Evolutionary conservation across 169 alveolate genomes (phyloP), one percentile per base, ranked within the genome.

Genomic region (Perkinsus chesapeaki): DNA sequence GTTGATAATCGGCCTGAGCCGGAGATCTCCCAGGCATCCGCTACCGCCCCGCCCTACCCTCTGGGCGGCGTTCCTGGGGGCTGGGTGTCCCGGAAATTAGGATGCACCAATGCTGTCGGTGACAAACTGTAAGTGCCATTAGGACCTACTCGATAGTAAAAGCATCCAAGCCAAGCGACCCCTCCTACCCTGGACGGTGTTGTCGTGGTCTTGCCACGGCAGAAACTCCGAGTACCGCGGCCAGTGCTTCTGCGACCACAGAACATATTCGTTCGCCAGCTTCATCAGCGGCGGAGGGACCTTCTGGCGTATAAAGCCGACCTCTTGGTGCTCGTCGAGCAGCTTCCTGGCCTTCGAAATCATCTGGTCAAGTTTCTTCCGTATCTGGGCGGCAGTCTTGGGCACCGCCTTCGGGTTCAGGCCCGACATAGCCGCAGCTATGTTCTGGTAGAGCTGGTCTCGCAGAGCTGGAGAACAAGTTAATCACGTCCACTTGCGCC

Each of bases 311-410:
- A 60, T 60, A 23, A 60, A 60, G 82, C 82, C 82, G 82, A 60
- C 82, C 82, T 60, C 82, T 23, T 60, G 82, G 82, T 60, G 82
- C 82, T 60, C 82, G 82, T 60, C 82, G 37, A 60, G 82, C 36
- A 60, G 82, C 82, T 60, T 60, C 82, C 82, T 60, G 82, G 82
- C 82, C 82, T 60, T 60, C 82, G 82, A 60, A 20, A 60, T 60
- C 82, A 60, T 60, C 31, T 60, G 82, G 82, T 60, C 82, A 27
- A 60, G 31, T 34, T 60, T 60, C 82, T 60, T 60, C 12, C 82
- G 82, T 60, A 60, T 60, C 82, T 60, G 82, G 3, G 37, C 82
- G 12, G 82, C 82, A 1, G 82, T 60, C 82, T 60, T 60, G 37
- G 82, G 82, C 37, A 60, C 31, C 82, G 82, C 82, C 82, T 60